Evolutionary conservation across 371 early-diverging fungal genomes (phyloP).

Genomic region (Chytridium lagenaria): DNA sequence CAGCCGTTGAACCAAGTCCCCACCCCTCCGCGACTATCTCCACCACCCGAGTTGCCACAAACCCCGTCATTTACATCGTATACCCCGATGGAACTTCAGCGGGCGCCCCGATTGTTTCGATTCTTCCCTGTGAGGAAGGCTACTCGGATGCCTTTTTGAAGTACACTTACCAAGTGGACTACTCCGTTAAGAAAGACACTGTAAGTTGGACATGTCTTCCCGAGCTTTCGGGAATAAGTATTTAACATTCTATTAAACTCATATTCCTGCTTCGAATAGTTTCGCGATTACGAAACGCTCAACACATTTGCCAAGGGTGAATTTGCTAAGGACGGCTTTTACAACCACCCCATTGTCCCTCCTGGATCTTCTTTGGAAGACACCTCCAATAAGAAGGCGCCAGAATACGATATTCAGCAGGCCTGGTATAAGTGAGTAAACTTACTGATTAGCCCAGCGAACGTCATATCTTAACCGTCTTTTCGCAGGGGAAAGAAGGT

Average conservation of each 20-base stretch:
- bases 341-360: constrained; percentile 33
- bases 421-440: constrained; percentile 30
- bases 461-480: background rate
- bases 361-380: constrained; percentile 26
- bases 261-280: too few species aligned
- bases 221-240: too few species aligned
- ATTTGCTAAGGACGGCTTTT: constrained; percentile 19
- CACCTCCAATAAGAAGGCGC: constrained; percentile 5
- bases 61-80: constrained; percentile 8
- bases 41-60: background rate
- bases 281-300: constrained; percentile 19
- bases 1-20: background rate
- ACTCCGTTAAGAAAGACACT: background rate
- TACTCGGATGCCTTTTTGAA: constrained; percentile 21
- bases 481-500: constrained; percentile 19
- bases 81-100: constrained; percentile 24
- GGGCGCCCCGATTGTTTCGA: constrained; percentile 4
- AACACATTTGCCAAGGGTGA: background rate
- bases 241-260: too few species aligned
- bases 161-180: background rate
- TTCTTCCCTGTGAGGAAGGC: background rate
- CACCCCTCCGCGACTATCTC: background rate
- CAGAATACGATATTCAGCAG: constrained; percentile 23
- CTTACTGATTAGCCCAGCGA: background rate
- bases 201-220: constrained; percentile 15